A percentile compares a stretch with the other conserved stretches of the same genome.
These are phyloP conservation scores for Auriculariales sp. DNA, from an alignment of 768 basidiomycete species.

Conservation along the genomic window DNA sequence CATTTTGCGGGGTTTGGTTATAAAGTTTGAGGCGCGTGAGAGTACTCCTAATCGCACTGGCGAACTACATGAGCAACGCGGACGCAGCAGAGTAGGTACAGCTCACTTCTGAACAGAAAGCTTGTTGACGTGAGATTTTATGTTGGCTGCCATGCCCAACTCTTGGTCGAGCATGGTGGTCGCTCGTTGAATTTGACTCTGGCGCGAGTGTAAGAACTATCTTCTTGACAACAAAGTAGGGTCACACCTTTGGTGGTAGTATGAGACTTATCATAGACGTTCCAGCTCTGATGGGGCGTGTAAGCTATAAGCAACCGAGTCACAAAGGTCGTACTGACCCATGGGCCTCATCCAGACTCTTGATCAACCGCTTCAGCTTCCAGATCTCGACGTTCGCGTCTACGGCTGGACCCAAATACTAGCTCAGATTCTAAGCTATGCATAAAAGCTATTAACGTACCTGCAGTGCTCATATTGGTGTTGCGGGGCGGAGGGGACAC, in stretches of 20 bases:
- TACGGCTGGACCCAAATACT: no score
- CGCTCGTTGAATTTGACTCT: conserved; percentile 91
- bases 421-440: no score
- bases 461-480: no score
- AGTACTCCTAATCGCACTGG: conserved; percentile 97
- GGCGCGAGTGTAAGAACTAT: not conserved
- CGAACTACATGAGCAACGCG: no score
- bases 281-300: conserved; percentile 45
- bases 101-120: conserved; percentile 91
- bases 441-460: no score
- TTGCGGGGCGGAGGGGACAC: no score
- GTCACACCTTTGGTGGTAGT: conserved; percentile 75
- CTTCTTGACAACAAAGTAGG: not conserved
- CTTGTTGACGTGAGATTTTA: conserved; percentile 97
- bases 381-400: conserved; percentile 96
- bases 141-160: conserved; percentile 98
- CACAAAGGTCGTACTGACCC: conserved; percentile 35
- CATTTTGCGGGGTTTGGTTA: conserved; percentile 91
- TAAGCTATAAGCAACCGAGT: not conserved
- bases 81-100: no score
- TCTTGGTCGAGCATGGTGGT: conserved; percentile 96
- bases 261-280: conserved; percentile 99
- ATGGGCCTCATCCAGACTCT: conserved; percentile 88
- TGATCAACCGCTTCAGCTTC: conserved; percentile 99
- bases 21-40: conserved; percentile 96